Evolutionary conservation across 176 grass and related monocot genomes (phyloP).

Genomic region (Cymbopogon citratus): DNA sequence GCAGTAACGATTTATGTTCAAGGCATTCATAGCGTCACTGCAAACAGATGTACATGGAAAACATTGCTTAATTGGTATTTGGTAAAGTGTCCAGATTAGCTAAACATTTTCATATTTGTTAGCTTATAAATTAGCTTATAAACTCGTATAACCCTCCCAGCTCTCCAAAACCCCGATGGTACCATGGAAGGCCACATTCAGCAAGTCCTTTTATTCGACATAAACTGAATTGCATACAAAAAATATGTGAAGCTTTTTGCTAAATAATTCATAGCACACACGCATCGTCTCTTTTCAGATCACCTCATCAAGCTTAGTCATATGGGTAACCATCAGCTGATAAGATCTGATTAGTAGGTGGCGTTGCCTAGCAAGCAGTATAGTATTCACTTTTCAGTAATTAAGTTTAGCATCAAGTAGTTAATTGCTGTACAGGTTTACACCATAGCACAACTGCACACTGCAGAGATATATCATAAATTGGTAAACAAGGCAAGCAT

Average conservation of each 20-base stretch:
- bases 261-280: not conserved
- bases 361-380: not conserved
- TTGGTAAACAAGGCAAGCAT: not conserved
- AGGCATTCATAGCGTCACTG: slow-evolving; percentile 75
- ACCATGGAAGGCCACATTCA: not conserved
- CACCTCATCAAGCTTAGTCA: not conserved
- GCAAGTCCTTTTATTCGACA: not conserved
- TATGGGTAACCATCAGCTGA: not conserved
- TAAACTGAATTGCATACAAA: not conserved
- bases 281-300: not conserved
- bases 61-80: not conserved
- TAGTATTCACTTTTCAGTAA: not conserved
- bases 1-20: slow-evolving; percentile 79
- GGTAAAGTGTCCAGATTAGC: not conserved
- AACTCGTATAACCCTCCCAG: not conserved
- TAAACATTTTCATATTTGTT: not conserved
- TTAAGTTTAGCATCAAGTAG: not conserved
- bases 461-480: not conserved
- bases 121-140: not conserved
- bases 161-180: not conserved
- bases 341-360: not conserved
- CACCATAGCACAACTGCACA: not conserved
- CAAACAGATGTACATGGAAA: not conserved
- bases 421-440: not conserved
- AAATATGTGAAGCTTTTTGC: not conserved